Base-by-base conservation (phyloP, 192 early-diverging fungal genomes). In the Coemansia sp. region DNA sequence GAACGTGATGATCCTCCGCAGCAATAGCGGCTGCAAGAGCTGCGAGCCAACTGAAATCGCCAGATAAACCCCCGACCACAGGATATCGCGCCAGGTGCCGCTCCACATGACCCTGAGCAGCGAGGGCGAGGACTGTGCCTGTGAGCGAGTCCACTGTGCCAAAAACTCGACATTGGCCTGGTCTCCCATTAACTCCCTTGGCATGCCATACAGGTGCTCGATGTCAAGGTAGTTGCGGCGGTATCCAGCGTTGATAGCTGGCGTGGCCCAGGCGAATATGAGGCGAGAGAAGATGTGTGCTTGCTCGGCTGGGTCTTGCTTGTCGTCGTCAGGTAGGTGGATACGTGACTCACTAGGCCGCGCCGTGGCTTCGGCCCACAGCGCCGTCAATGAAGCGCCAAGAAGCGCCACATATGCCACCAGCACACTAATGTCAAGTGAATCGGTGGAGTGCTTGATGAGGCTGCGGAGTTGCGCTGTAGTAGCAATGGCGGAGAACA, bases 201-300 rank as follows among this genome's bases (percentile, higher is more conserved):
- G 71, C 38, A 73, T 37, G 9, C 28, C 14, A n/a, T 67, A 57
- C 53, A 63, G 12, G 5, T 61, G 47, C n/a, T 62, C 65, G 12
- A 63, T 43, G n/a, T 26, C 43, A 23, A 63, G 63, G 39, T 91
- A 77, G 28, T 85, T 87, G 61, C 90, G 91, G 16, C 71, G 47
- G 43, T 85, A 87, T n/a, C 92, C 93, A 12, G 88, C 76, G 41
- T 86, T 85, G 84, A 97, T 91, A n/a, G 95, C 71, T 1, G 86
- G 84, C 41, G 89, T 88, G 81, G 96, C 89, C 95, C 95, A 97
- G 56, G 85, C 75, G 75, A 94, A 97, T 6, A 88, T 84, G 0
- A 93, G 53, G 13, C 71, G 59, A 5, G 71, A 67, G 18, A 67
- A 52, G n/a, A 73, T 73, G 18, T 69, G 53, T 2, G 66, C 57